These are phyloP conservation scores for Alternaria sp. DNA, from an alignment of 2,329 filamentous ascomycete genomes.

Conservation along the genomic window DNA sequence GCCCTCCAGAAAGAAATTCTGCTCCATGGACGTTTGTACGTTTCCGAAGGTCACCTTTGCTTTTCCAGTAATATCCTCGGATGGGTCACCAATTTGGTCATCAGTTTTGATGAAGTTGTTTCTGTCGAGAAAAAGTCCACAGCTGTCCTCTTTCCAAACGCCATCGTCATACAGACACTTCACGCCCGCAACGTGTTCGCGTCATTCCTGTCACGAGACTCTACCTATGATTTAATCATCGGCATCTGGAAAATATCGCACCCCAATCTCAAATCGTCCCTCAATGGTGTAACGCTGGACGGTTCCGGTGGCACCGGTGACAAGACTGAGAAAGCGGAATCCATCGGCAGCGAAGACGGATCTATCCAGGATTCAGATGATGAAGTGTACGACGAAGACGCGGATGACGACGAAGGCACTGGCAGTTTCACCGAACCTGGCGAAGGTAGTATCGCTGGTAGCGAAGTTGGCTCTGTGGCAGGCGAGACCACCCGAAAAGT, in stretches of 20 bases:
- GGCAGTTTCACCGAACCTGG: slow-evolving; percentile 67
- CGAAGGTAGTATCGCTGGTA: slow-evolving; percentile 60
- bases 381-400: slow-evolving; percentile 80
- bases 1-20: slow-evolving; percentile 95
- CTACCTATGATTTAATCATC: slow-evolving; percentile 95
- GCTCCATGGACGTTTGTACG: slow-evolving; percentile 89
- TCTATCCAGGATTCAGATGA: slow-evolving; percentile 72
- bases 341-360: slow-evolving; percentile 55
- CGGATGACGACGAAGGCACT: slow-evolving; percentile 72
- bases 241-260: slow-evolving; percentile 99
- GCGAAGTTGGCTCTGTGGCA: slow-evolving; percentile 59
- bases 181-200: slow-evolving; percentile 96
- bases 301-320: slow-evolving; percentile 74
- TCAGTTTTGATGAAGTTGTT: slow-evolving; percentile 97
- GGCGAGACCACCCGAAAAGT: slow-evolving; percentile 69
- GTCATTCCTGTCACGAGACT: slow-evolving; percentile 91
- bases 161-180: slow-evolving; percentile 92
- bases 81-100: slow-evolving; percentile 96
- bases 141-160: slow-evolving; percentile 94
- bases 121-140: slow-evolving; percentile 97
- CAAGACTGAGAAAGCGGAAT: slow-evolving; percentile 86
- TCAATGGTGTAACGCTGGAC: slow-evolving; percentile 85
- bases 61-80: slow-evolving; percentile 99
- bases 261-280: slow-evolving; percentile 85
- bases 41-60: slow-evolving; percentile 96